Percentiles rank a stretch among this genome's conserved stretches.
Conservation (phyloP, 2,329 filamentous ascomycete genomes). For the Fusarium ambrosium region DNA sequence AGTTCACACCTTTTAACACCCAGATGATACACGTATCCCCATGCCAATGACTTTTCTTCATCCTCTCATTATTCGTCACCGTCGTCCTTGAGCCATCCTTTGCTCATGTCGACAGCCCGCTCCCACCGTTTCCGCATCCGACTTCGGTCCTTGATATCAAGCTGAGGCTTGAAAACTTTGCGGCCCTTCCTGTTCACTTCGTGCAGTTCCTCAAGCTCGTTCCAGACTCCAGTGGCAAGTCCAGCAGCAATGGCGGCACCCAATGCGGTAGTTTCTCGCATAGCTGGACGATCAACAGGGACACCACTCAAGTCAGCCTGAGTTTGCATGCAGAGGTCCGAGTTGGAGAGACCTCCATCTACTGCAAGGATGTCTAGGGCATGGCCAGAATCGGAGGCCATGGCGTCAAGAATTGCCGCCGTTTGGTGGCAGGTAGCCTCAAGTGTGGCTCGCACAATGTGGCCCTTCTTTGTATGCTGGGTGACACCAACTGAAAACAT, state of each 20-base stretch:
- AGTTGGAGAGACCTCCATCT: constrained; percentile 91
- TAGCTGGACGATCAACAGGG: constrained; percentile 84
- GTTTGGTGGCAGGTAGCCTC: constrained; percentile 95
- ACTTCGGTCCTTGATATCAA: constrained; percentile 59
- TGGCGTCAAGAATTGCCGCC: constrained; percentile 90
- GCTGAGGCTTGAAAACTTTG: constrained; percentile 77
- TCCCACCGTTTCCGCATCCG: constrained; percentile 66
- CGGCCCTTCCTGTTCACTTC: constrained; percentile 79
- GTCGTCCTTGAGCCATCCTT: constrained; percentile 64
- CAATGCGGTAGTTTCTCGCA: constrained; percentile 91
- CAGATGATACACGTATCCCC: constrained; percentile 17
- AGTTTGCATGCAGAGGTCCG: constrained; percentile 90
- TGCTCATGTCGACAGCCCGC: constrained; percentile 71
- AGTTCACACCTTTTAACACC: constrained; percentile 25
- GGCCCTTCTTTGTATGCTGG: constrained; percentile 85
- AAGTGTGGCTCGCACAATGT: constrained; percentile 89
- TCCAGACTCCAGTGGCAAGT: constrained; percentile 86
- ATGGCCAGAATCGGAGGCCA: constrained; percentile 87
- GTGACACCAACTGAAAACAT: constrained; percentile 79
- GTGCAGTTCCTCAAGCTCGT: constrained; percentile 78
- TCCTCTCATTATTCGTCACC: constrained; percentile 36
- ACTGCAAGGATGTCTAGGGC: constrained; percentile 82
- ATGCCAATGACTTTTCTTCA: neutral
- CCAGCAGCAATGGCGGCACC: constrained; percentile 91
- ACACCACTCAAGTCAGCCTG: constrained; percentile 89